These are phyloP conservation scores for Salix koriyanagi DNA, from an alignment of 345 rosid genomes.

Conservation along the genomic window DNA sequence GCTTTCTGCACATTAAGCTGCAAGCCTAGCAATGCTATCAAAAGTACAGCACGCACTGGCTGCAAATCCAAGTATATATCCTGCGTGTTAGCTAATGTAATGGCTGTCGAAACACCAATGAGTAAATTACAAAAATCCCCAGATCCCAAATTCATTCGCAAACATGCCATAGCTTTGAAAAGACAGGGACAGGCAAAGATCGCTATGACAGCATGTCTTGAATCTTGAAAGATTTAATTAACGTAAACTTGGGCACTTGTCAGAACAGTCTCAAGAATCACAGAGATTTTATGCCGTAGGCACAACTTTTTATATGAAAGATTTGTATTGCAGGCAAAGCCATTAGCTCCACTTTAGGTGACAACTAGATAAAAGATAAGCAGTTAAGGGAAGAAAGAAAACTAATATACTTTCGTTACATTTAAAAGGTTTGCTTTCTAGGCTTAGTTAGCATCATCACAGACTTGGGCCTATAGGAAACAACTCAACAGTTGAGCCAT, in stretches of 20 bases:
- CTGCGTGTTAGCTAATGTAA: no score
- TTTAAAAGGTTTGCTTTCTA: conserved; percentile 6
- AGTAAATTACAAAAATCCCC: no score
- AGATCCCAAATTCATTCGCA: no score
- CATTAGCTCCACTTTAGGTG: conserved; percentile 6
- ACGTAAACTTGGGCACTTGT: no score
- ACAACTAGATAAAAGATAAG: not conserved
- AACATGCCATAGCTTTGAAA: no score
- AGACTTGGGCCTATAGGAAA: conserved; percentile 6
- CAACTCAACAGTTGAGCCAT: conserved; percentile 19
- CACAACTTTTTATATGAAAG: not conserved
- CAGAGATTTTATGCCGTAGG: no score
- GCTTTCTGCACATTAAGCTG: conserved; percentile 7
- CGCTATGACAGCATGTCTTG: no score
- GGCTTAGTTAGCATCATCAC: not conserved
- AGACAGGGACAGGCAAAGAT: no score
- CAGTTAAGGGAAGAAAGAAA: not conserved
- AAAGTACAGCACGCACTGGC: not conserved
- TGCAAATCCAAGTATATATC: no score
- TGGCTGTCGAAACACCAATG: no score
- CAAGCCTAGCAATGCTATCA: not conserved
- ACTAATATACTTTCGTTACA: not conserved
- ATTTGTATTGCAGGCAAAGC: conserved; percentile 4
- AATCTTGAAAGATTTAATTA: no score
- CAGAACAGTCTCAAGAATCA: no score